Base-by-base conservation (phyloP, 192 early-diverging fungal genomes). In the Rhizophagus clarus region DNA sequence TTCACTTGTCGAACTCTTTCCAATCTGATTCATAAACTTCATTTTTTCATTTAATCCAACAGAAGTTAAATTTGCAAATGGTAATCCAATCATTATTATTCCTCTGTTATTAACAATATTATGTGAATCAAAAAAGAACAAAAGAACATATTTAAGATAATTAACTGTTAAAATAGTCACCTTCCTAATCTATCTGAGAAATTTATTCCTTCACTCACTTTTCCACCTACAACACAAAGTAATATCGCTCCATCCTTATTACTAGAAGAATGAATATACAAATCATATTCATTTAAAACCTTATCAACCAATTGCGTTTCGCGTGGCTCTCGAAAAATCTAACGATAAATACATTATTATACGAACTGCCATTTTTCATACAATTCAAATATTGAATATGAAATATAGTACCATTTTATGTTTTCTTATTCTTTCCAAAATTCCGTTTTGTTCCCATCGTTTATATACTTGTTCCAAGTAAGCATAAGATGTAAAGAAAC, bases 131-230 rank as follows among this genome's bases (percentile, higher is more conserved):
- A 34, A 70, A 70, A 37, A 70, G 12, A 20, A 29, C 8, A 0
- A n/a, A 69, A 17, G 0, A 20, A 34, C 15, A 20, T 9, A 40
- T 51, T 51, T 47, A 47, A 12, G 24, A 26, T 31, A 51, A 47
- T 40, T 40, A 20, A 47, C 9, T 63, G 0, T 1, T 2, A 63
- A 63, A 28, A 63, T 26, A 47, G 11, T 32, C 14, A 60, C 72
- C 96, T 85, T 15, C 95, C 96, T 77, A 98, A 70, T 11, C 91
- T 87, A 80, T 98, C 95, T 15, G 93, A 92, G 74, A 98, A 97
- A 67, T 95, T 95, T 81, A 97, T 98, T 1, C 96, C 96, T 83
- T 98, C 96, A 70, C 94, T 95, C 89, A 98, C 89, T 74, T 94
- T 95, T 31, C 96, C 96, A 29, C 93, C 93, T 0, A 99, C 94